Conservation (phyloP, 352 stramenopile species). For the Globisporangium okanoganense region DNA sequence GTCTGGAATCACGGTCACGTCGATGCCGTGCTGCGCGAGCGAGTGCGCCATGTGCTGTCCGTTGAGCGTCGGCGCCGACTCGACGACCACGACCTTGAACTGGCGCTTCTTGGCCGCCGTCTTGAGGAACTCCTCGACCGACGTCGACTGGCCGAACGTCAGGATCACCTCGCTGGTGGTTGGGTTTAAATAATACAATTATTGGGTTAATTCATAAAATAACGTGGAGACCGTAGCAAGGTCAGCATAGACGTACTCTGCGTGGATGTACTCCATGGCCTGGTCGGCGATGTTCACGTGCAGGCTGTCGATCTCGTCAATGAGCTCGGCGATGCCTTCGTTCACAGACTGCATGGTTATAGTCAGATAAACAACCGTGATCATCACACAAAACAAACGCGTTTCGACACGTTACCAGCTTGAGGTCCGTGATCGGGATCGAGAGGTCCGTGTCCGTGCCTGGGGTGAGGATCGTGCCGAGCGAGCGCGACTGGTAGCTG, state of each 20-base stretch:
- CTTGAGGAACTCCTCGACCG: conserved; percentile 90
- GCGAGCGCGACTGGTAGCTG: conserved; percentile 66
- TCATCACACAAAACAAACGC: background rate
- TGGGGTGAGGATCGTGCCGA: conserved; percentile 78
- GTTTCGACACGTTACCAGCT: conserved; percentile 38
- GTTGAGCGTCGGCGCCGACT: conserved; percentile 91
- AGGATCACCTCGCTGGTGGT: conserved; percentile 90
- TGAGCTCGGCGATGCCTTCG: conserved; percentile 93
- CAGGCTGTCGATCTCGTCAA: conserved; percentile 94
- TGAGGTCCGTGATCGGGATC: conserved; percentile 79
- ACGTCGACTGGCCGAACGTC: conserved; percentile 92
- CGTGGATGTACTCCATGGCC: conserved; percentile 95
- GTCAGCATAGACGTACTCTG: conserved; percentile 84
- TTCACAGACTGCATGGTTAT: conserved; percentile 82
- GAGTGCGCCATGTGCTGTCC: conserved; percentile 88
- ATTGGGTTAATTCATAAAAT: background rate
- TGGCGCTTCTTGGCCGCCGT: conserved; percentile 89
- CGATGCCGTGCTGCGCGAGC: conserved; percentile 88
- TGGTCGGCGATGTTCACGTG: conserved; percentile 96
- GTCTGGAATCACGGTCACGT: conserved; percentile 96
- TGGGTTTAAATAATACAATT: background rate
- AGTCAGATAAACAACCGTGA: background rate
- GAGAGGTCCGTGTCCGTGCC: conserved; percentile 80
- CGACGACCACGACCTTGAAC: conserved; percentile 95
- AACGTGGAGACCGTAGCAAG: too few species aligned